These are phyloP conservation scores for Leishmania major DNA, from an alignment of 208 protist species.

Conservation along the genomic window DNA sequence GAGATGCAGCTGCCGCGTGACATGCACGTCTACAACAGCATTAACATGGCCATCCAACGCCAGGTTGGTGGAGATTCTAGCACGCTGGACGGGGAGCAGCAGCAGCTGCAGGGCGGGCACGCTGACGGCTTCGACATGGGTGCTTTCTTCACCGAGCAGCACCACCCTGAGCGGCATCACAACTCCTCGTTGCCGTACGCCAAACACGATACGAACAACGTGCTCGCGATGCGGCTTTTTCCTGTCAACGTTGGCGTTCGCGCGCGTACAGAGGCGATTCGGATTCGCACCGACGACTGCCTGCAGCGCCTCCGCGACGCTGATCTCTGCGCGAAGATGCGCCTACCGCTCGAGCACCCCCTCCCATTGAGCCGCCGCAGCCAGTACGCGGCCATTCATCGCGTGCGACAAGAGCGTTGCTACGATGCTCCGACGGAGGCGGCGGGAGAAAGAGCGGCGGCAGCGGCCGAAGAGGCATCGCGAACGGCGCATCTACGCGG, in stretches of 20 bases:
- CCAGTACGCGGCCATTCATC: conserved; percentile 7
- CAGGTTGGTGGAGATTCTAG: conserved; percentile 26
- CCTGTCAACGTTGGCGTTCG: conserved; percentile 67
- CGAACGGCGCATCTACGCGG: conserved; percentile 41
- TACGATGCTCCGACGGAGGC: background rate
- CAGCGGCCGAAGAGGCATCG: background rate
- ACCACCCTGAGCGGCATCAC: conserved; percentile 62
- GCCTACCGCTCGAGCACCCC: conserved; percentile 50
- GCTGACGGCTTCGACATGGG: conserved; percentile 43
- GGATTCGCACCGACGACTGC: conserved; percentile 68
- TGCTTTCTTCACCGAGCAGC: conserved; percentile 34
- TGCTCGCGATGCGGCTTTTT: conserved; percentile 66
- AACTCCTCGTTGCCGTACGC: conserved; percentile 63
- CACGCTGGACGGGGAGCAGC: conserved; percentile 5
- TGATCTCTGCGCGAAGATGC: conserved; percentile 46
- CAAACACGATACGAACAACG: conserved; percentile 58
- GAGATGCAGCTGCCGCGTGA: conserved; percentile 68
- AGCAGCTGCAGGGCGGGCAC: background rate
- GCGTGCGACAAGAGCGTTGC: background rate
- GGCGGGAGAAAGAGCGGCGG: background rate
- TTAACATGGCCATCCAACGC: conserved; percentile 37
- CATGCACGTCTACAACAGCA: conserved; percentile 31
- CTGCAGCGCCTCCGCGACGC: conserved; percentile 50
- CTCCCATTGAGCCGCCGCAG: conserved; percentile 34
- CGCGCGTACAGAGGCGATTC: conserved; percentile 47